These are phyloP conservation scores for Penicillium pulvis DNA, from an alignment of 495 filamentous ascomycete genomes.

Conservation along the genomic window DNA sequence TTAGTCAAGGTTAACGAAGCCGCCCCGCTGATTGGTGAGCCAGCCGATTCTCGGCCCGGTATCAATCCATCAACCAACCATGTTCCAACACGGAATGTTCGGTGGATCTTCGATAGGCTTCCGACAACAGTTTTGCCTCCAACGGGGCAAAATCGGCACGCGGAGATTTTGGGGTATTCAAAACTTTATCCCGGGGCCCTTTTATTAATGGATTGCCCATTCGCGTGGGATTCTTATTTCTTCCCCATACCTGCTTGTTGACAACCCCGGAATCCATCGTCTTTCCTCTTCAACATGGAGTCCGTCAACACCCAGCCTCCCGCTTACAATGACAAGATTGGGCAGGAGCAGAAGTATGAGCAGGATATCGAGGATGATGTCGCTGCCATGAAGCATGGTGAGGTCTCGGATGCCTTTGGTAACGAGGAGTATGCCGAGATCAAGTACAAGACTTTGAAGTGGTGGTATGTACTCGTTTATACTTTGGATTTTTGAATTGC, in stretches of 20 bases:
- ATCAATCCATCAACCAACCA: slow-evolving; percentile 6
- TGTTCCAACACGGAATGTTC: slow-evolving; percentile 3
- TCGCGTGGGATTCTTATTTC: not conserved
- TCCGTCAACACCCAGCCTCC: slow-evolving; percentile 22
- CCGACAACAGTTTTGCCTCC: slow-evolving; percentile 8
- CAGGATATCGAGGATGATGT: slow-evolving; percentile 30
- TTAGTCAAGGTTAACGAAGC: slow-evolving; percentile 6
- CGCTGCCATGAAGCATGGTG: slow-evolving; percentile 38
- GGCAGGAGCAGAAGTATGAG: slow-evolving; percentile 16
- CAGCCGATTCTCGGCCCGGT: slow-evolving; percentile 20
- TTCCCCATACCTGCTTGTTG: slow-evolving; percentile 2
- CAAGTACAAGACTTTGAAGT: slow-evolving; percentile 51
- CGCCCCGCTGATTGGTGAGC: slow-evolving; percentile 12
- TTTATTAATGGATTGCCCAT: slow-evolving; percentile 9
- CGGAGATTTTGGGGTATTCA: slow-evolving; percentile 9
- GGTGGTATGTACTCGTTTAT: slow-evolving; percentile 40
- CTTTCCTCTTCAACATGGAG: slow-evolving; percentile 20
- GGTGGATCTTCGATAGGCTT: slow-evolving; percentile 24
- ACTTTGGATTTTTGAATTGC: not conserved
- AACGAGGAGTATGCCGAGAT: slow-evolving; percentile 46
- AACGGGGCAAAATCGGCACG: slow-evolving; percentile 14
- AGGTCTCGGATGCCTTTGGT: slow-evolving; percentile 43
- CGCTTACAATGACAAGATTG: slow-evolving; percentile 29
- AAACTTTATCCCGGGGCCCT: slow-evolving; percentile 1
- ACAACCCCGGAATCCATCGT: slow-evolving; percentile 4